These are phyloP conservation scores for Didymella pinodella DNA, from an alignment of 2,329 filamentous ascomycete genomes.

Conservation along the genomic window DNA sequence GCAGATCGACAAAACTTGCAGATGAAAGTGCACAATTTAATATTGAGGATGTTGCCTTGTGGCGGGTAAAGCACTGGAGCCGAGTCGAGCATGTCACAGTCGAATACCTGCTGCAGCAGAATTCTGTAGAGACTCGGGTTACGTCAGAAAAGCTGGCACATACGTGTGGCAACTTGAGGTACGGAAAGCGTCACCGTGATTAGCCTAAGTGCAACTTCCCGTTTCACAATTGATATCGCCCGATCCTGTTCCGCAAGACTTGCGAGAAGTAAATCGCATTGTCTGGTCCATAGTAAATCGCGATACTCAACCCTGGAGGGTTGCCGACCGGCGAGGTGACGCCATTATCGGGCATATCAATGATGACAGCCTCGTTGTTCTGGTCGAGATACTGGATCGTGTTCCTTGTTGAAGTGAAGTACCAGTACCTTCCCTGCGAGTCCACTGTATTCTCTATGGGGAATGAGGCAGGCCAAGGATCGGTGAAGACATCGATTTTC, in stretches of 20 bases:
- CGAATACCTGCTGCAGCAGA: too few relatives aligned
- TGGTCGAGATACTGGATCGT: slow-evolving; percentile 24
- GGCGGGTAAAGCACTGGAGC: too few relatives aligned
- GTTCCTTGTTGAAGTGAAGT: slow-evolving; percentile 22
- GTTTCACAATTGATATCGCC: slow-evolving; percentile 16
- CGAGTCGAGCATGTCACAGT: too few relatives aligned
- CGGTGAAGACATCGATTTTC: slow-evolving; percentile 24
- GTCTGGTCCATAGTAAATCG: too few relatives aligned
- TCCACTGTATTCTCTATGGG: slow-evolving; percentile 24
- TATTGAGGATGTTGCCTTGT: neutral
- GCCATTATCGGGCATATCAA: slow-evolving; percentile 24
- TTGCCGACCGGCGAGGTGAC: slow-evolving; percentile 4
- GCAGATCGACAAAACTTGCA: neutral
- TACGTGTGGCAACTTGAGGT: too few relatives aligned
- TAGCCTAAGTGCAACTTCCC: too few relatives aligned
- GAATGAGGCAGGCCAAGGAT: slow-evolving; percentile 13
- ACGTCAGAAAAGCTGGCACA: too few relatives aligned
- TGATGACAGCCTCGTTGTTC: slow-evolving; percentile 20
- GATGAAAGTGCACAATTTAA: neutral
- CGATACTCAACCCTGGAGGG: too few relatives aligned
- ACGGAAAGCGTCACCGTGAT: neutral
- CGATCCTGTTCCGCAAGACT: slow-evolving; percentile 22
- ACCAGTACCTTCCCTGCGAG: slow-evolving; percentile 20
- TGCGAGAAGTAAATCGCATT: slow-evolving; percentile 25
- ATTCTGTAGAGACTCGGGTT: too few relatives aligned